Conservation (phyloP, 805 yeast genomes). For the Lipomyces orientalis region DNA sequence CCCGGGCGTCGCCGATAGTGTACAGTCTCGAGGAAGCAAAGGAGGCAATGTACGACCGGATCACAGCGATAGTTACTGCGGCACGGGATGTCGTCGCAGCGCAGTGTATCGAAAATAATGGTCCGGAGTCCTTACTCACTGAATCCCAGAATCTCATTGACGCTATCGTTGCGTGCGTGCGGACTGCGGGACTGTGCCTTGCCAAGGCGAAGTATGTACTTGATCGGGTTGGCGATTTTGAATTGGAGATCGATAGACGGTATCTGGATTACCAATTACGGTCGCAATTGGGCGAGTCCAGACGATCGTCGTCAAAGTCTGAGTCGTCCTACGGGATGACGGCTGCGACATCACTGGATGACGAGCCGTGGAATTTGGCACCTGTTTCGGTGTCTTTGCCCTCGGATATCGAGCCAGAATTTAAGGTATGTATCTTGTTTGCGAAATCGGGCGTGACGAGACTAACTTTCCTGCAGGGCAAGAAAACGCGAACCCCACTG, state of each 20-base stretch:
- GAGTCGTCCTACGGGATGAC: slow-evolving; percentile 1
- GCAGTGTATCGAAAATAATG: slow-evolving; percentile 4
- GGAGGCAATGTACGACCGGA: slow-evolving; percentile 45
- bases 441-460: not conserved
- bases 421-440: not conserved
- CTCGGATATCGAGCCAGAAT: not conserved
- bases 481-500: slow-evolving; percentile 10
- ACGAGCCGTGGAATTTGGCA: not conserved
- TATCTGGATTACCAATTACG: slow-evolving; percentile 14
- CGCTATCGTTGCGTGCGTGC: slow-evolving; percentile 45
- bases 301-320: slow-evolving; percentile 11
- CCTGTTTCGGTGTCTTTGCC: not conserved
- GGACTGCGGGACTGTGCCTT: slow-evolving; percentile 46
- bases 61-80: slow-evolving; percentile 45
- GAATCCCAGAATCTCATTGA: slow-evolving; percentile 19
- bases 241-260: slow-evolving; percentile 28
- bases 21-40: slow-evolving; percentile 45
- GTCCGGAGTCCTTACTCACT: slow-evolving; percentile 7
- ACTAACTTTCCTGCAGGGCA: not conserved
- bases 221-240: slow-evolving; percentile 43
- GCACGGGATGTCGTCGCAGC: slow-evolving; percentile 48
- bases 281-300: not conserved
- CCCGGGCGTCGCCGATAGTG: slow-evolving; percentile 40
- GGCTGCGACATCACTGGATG: not conserved
- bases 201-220: slow-evolving; percentile 42